Base-by-base conservation (phyloP, 164 flowering plant genomes). In the Vitis cinerea region DNA sequence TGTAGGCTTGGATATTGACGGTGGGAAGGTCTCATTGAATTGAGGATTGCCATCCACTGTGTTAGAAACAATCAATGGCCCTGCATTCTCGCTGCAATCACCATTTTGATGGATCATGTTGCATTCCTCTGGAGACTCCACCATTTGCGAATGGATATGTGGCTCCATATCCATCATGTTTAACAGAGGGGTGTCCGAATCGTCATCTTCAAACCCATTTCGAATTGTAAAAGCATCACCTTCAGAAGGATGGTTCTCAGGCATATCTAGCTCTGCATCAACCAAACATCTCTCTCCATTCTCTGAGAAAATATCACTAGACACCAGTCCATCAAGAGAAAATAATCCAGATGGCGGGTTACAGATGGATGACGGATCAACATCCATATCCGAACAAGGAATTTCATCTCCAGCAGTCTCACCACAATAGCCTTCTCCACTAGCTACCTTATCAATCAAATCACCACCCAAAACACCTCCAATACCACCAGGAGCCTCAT, bases 361-460 rank as follows among this genome's bases (percentile, higher is more conserved):
- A 55, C 79, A 68, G 17, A 61, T 72, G 48, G 80, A 69, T 68
- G 80, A 56, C 11, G 78, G 76, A 50, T 84, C 89, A 59, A 79
- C 69, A 58, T 85, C 86, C 85, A 83, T 83, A 44, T 71, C 78
- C 9, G 49, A 57, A 71, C 52, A 53, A 70, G 63, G 11, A 72
- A 57, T 58, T 50, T 70, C 68, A 71, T 57, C 66, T 54, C 52
- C 70, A 68, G 53, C 59, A 49, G 14, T 67, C 63, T 68, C 79
- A 74, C 51, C 64, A 68, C 50, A 54, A 44, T 10, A 11, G 44
- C 66, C 71, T 55, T 71, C 70, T 61, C 49, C 77, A 71, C 47
- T 58, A 29, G 47, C 73, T 37, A 49, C 50, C 14, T 4, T 61
- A 61, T 67, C 71, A 72, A 16, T 49, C 60, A 50, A 23, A 13